Evolutionary conservation across 352 stramenopile species (phyloP).

Genomic region (Phytophthora fragariae): DNA sequence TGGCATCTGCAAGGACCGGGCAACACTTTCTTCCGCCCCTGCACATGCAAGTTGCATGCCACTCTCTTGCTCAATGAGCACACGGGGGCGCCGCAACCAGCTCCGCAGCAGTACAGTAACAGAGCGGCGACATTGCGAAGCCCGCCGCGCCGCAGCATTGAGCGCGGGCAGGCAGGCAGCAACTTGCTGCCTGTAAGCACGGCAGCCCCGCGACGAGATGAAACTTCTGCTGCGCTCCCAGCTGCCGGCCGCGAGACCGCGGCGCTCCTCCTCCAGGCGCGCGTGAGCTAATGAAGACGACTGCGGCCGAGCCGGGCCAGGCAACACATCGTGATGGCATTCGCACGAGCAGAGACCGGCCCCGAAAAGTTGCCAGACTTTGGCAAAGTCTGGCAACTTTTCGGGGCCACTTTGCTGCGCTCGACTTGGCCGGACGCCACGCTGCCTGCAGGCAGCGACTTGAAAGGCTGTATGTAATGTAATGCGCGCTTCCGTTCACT

Average conservation of each 20-base stretch:
- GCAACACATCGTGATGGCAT: constrained; percentile 29
- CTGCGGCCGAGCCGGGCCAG: constrained; percentile 7
- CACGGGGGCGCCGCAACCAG: neutral
- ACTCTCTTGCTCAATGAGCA: constrained; percentile 4
- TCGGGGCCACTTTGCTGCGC: neutral
- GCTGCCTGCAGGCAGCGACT: neutral
- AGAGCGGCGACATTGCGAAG: neutral
- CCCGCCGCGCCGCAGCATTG: neutral
- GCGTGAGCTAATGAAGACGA: constrained; percentile 36
- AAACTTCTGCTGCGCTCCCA: constrained; percentile 21
- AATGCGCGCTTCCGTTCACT: neutral
- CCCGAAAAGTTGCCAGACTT: neutral
- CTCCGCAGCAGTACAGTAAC: neutral
- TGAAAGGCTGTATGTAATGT: neutral
- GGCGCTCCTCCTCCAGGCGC: constrained; percentile 13
- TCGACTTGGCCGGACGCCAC: neutral
- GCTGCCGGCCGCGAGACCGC: constrained; percentile 28
- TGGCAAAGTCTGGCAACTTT: neutral
- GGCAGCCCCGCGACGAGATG: constrained; percentile 27
- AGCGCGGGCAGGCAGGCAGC: neutral
- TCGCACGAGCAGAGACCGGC: constrained; percentile 20
- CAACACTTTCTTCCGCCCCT: constrained; percentile 34
- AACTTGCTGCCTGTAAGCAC: neutral
- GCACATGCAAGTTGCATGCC: constrained; percentile 17
- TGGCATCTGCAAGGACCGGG: constrained; percentile 1